Conservation (phyloP, 208 protist species). For the Leishmania tropica region DNA sequence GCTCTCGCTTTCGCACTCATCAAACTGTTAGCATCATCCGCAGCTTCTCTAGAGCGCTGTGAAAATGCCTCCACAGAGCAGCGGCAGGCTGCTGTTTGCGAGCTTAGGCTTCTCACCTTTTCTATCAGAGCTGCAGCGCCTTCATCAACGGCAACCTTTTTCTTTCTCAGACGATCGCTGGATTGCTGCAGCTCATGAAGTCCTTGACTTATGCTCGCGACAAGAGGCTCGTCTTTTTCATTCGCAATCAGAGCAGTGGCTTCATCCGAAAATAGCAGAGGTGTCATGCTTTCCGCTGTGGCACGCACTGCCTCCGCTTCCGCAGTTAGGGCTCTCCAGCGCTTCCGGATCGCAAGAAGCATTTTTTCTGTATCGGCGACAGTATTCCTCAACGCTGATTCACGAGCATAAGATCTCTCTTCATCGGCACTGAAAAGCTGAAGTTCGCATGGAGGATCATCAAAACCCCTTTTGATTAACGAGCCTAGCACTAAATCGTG, state of each 20-base stretch:
- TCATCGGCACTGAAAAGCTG: neutral
- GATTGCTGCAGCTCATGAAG: constrained; percentile 1
- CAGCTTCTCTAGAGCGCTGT: neutral
- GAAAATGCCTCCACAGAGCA: neutral
- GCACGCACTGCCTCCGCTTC: neutral
- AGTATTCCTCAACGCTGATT: neutral
- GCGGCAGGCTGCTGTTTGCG: neutral
- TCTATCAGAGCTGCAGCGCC: neutral
- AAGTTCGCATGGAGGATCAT: neutral
- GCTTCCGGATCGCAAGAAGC: neutral
- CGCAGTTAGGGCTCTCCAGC: neutral
- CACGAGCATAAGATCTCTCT: constrained; percentile 1
- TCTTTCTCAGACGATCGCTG: constrained; percentile 1
- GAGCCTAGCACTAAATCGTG: neutral
- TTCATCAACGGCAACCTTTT: constrained; percentile 4
- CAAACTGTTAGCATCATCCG: neutral
- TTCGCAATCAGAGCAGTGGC: neutral
- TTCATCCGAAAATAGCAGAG: neutral
- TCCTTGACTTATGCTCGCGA: neutral
- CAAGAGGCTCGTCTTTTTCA: neutral
- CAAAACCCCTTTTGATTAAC: neutral
- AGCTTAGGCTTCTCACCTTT: neutral
- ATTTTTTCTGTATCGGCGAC: constrained; percentile 1
- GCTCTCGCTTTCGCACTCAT: too few relatives aligned
- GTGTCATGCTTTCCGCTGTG: neutral